These are phyloP conservation scores for Nannochloropsis gaditana DNA, from an alignment of 108 stramenopile species.

Conservation along the genomic window DNA sequence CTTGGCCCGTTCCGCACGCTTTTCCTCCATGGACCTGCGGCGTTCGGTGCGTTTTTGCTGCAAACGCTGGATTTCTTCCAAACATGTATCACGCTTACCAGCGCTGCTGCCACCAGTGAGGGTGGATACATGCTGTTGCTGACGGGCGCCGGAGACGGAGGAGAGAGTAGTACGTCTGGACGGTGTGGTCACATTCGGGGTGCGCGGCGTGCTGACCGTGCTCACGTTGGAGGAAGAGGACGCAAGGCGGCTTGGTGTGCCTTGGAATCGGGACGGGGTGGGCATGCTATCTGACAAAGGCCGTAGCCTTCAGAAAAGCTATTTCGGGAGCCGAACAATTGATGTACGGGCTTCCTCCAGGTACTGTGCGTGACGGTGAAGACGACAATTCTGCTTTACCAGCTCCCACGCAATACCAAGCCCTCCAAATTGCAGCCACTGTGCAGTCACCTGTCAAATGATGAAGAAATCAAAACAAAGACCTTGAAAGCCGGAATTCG, in stretches of 20 bases:
- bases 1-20: slow-evolving; percentile 62
- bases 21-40: slow-evolving; percentile 64
- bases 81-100: slow-evolving; percentile 28
- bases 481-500: no score
- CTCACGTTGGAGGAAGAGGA: background rate
- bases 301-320: background rate
- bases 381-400: no score
- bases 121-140: background rate
- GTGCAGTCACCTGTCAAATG: no score
- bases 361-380: no score
- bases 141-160: background rate
- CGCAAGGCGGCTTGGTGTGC: background rate
- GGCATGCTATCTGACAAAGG: background rate
- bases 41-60: slow-evolving; percentile 78
- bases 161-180: background rate
- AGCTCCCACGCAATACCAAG: no score
- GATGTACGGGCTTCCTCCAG: no score
- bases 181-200: background rate
- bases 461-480: no score
- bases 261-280: background rate
- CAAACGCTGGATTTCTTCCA: slow-evolving; percentile 64
- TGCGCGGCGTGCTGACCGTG: background rate
- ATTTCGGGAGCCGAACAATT: background rate
- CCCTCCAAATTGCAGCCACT: no score
- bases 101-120: background rate